Base-by-base conservation (phyloP, 1,139 yeast genomes). In the Zygosaccharomyces sapae region DNA sequence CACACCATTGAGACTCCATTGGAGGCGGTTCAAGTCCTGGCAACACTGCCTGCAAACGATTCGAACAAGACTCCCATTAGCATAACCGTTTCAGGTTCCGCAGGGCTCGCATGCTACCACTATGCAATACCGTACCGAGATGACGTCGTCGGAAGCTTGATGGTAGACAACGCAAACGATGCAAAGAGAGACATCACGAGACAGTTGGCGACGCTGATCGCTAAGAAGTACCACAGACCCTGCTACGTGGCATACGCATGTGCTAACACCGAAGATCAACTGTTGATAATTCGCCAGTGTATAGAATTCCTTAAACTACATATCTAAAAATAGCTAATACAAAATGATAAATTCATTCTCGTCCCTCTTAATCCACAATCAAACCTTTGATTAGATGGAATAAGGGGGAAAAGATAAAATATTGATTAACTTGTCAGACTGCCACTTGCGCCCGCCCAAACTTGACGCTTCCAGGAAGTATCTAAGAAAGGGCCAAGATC, bases 391-490 rank as follows among this genome's bases (percentile, higher is more conserved):
- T 47, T 41, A 29, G 9, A 25, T 37, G 50, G 51, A 48, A 44
- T 51, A 51, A 56, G 25, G 58, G 48, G 50, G 55, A 16, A 54
- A 55, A 54, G 50, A 49, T n/a, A n/a, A n/a, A n/a, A n/a, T 43
- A 48, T 38, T 38, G 47, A 49, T 45, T 43, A 79, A 86, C 96
- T 87, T 88, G 96, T 89, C 96, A 88, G 96, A 89, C 95, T 84
- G 95, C 96, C 96, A 80, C 89, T 83, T 80, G 80, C 78, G 79
- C 96, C 97, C 97, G 87, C 96, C 97, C 92, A 74, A 62, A 49
- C 45, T 31, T 10, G 19, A 54, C 84, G 83, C 92, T 80, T 78
- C 90, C 55, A 83, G 80, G 77, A 81, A 83, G 94, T 24, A 83
- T 74, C 86, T 80, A 76, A 72, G 68, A 74, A 71, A 73, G 95